Conservation (phyloP, 345 rosid genomes). For the Citrus australasica region DNA sequence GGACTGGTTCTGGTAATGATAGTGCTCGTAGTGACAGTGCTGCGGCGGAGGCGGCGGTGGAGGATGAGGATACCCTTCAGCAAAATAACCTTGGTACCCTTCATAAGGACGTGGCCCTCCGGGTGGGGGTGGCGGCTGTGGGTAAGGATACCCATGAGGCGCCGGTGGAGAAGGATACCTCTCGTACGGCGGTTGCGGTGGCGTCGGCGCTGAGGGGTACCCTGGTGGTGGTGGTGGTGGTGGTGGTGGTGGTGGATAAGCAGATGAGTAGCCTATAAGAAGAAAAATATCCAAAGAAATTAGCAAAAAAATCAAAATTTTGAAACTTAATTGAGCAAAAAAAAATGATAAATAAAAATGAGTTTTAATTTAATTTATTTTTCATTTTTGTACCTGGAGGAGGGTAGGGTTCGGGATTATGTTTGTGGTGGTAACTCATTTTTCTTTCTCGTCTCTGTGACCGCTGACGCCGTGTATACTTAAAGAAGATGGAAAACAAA, state of each 20-base stretch:
- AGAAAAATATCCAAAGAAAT: neutral
- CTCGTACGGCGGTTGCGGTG: constrained; percentile 49
- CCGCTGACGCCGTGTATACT: neutral
- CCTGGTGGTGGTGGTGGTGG: constrained; percentile 44
- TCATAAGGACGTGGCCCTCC: constrained; percentile 43
- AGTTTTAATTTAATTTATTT: too few relatives aligned
- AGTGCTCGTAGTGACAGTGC: constrained; percentile 45
- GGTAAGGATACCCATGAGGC: constrained; percentile 44
- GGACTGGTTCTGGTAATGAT: constrained; percentile 45
- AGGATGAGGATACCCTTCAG: constrained; percentile 49
- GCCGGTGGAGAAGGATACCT: constrained; percentile 54
- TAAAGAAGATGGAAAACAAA: neutral
- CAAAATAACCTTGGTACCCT: constrained; percentile 81
- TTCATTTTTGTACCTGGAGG: constrained; percentile 44
- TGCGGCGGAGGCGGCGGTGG: constrained; percentile 43
- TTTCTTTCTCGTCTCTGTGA: neutral
- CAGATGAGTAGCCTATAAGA: constrained; percentile 29
- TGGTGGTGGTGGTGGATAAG: constrained; percentile 23
- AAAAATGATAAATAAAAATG: too few relatives aligned
- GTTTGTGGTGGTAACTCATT: constrained; percentile 59
- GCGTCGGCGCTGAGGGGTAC: constrained; percentile 58
- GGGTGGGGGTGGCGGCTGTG: constrained; percentile 42
- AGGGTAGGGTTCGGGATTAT: constrained; percentile 44
- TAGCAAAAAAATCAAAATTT: neutral
- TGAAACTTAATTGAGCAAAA: neutral